These are phyloP conservation scores for Penicillium canescens DNA, from an alignment of 495 filamentous ascomycete species.

Conservation along the genomic window DNA sequence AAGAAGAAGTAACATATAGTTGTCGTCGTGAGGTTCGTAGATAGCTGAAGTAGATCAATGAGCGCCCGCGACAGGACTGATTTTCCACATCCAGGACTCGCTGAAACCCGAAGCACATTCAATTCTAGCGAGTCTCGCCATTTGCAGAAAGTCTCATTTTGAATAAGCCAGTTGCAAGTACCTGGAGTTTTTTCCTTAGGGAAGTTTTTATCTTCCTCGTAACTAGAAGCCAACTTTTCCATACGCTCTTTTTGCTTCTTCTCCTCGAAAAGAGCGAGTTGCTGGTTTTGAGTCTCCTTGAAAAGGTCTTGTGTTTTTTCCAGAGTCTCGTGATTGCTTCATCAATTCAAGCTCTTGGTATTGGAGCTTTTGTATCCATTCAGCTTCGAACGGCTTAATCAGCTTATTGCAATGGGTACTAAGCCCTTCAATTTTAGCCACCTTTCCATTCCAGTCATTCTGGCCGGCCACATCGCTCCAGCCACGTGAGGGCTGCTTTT, in stretches of 20 bases:
- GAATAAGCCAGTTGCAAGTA: slow-evolving; percentile 40
- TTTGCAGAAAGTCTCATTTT: slow-evolving; percentile 22
- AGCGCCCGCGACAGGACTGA: slow-evolving; percentile 36
- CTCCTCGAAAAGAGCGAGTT: background rate
- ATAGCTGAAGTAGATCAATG: slow-evolving; percentile 26
- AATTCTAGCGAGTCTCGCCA: slow-evolving; percentile 28
- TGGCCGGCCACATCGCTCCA: slow-evolving; percentile 20
- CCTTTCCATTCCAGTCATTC: slow-evolving; percentile 16
- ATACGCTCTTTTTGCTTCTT: slow-evolving; percentile 6
- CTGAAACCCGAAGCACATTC: slow-evolving; percentile 40
- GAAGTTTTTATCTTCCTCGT: slow-evolving; percentile 30
- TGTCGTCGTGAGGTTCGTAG: slow-evolving; percentile 15
- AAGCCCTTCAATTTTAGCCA: slow-evolving; percentile 10
- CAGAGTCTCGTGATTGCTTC: background rate
- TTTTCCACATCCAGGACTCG: slow-evolving; percentile 43
- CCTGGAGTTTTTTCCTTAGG: slow-evolving; percentile 9
- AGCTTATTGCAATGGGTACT: background rate
- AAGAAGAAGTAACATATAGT: slow-evolving; percentile 44
- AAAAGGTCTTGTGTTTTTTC: background rate
- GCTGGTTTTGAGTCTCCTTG: background rate
- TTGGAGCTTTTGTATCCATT: background rate
- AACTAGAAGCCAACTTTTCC: slow-evolving; percentile 20
- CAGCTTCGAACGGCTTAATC: background rate
- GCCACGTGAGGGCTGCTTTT: slow-evolving; percentile 22
- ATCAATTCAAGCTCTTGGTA: background rate